These are phyloP conservation scores for Phytophthora litchii DNA, from an alignment of 352 stramenopile species.

Conservation along the genomic window DNA sequence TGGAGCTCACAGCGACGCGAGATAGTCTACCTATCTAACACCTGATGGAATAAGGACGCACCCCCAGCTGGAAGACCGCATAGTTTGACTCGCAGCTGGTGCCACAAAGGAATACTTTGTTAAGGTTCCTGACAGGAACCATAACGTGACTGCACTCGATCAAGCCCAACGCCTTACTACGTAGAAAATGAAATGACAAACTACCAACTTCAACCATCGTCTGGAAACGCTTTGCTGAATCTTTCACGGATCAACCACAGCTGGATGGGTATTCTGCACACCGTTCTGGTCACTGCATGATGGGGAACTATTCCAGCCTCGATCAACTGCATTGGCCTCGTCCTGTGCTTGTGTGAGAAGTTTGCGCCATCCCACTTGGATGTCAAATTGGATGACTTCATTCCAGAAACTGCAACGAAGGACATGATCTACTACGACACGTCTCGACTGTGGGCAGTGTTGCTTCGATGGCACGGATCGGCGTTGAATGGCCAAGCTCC, in stretches of 20 bases:
- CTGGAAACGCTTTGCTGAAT: neutral
- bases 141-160: too few relatives aligned
- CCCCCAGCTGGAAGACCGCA: slow-evolving; percentile 21
- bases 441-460: slow-evolving; percentile 48
- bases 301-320: slow-evolving; percentile 5
- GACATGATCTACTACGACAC: slow-evolving; percentile 82
- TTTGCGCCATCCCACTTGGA: slow-evolving; percentile 8
- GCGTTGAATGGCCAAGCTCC: slow-evolving; percentile 68
- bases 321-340: neutral
- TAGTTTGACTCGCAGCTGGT: slow-evolving; percentile 3
- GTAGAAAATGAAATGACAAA: too few relatives aligned
- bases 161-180: too few relatives aligned
- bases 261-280: slow-evolving; percentile 28
- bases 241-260: slow-evolving; percentile 14
- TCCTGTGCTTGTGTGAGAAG: slow-evolving; percentile 6
- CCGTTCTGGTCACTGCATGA: slow-evolving; percentile 20
- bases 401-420: slow-evolving; percentile 17
- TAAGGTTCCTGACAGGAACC: too few relatives aligned
- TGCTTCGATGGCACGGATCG: slow-evolving; percentile 71
- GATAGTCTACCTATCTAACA: slow-evolving; percentile 21
- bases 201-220: too few relatives aligned
- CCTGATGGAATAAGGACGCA: slow-evolving; percentile 27
- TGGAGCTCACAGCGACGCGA: slow-evolving; percentile 14
- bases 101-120: too few relatives aligned
- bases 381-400: slow-evolving; percentile 1